Conservation (phyloP, 1,139 yeast genomes). For the Pneumocystis wakefieldiae region DNA sequence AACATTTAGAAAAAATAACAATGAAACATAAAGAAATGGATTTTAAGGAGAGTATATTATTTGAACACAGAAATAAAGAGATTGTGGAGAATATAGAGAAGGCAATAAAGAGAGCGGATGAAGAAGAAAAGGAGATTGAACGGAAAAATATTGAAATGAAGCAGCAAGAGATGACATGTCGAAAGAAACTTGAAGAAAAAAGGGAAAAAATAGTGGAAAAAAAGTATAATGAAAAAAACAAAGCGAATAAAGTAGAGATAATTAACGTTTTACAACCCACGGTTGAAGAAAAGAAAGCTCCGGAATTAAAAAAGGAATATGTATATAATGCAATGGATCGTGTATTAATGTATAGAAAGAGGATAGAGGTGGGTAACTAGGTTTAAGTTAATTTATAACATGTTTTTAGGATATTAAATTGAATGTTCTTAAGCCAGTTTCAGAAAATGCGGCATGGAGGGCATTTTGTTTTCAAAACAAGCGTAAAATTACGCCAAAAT, state of each 20-base stretch:
- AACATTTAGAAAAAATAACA: constrained; percentile 1
- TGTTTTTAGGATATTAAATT: constrained; percentile 36
- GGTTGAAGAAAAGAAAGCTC: constrained; percentile 12
- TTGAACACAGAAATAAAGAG: not conserved
- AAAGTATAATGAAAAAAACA: constrained; percentile 1
- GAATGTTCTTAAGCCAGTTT: constrained; percentile 26
- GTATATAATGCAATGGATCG: constrained; percentile 17
- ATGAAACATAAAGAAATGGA: constrained; percentile 2
- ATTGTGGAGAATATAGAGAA: constrained; percentile 4
- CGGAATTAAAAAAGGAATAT: constrained; percentile 13
- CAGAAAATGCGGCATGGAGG: constrained; percentile 32
- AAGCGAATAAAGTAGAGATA: constrained; percentile 4
- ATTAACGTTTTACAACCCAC: not conserved
- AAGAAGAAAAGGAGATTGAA: constrained; percentile 5
- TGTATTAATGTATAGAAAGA: constrained; percentile 11
- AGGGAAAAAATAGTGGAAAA: constrained; percentile 3
- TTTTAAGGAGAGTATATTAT: not conserved
- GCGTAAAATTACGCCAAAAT: constrained; percentile 68
- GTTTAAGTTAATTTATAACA: constrained; percentile 16
- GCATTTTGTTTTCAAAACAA: constrained; percentile 33
- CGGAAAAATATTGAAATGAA: constrained; percentile 3
- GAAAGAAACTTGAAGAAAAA: constrained; percentile 13
- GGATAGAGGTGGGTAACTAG: constrained; percentile 15
- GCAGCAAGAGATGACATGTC: constrained; percentile 12
- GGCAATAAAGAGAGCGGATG: constrained; percentile 2